These are phyloP conservation scores for Globisporangium cystogenes DNA, from an alignment of 352 stramenopile species.

Conservation along the genomic window DNA sequence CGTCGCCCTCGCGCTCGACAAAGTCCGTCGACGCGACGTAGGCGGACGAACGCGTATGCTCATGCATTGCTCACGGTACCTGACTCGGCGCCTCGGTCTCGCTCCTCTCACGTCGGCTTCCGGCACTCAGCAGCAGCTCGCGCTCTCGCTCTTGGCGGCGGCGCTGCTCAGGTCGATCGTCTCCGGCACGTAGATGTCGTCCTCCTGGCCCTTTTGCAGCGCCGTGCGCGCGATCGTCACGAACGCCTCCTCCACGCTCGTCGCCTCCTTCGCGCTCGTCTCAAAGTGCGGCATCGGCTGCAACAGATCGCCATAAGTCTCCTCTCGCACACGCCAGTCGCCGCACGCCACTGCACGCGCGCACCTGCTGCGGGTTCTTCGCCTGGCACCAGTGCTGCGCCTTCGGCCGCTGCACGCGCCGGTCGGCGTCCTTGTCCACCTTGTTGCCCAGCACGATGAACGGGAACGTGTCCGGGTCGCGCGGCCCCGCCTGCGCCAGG, in stretches of 20 bases:
- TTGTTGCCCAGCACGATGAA: conserved; percentile 99
- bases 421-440: conserved; percentile 92
- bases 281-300: conserved; percentile 95
- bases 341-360: too few species aligned
- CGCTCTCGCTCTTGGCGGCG: conserved; percentile 60
- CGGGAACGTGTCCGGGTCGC: conserved; percentile 92
- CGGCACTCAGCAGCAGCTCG: conserved; percentile 48
- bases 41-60: neutral
- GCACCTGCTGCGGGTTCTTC: conserved; percentile 62
- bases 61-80: conserved; percentile 3
- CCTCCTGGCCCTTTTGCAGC: conserved; percentile 81
- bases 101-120: neutral
- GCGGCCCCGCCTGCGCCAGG: conserved; percentile 87
- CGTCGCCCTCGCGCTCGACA: neutral
- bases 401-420: conserved; percentile 85
- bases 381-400: conserved; percentile 92
- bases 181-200: conserved; percentile 85
- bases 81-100: too few species aligned
- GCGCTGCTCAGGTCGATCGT: conserved; percentile 82
- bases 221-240: conserved; percentile 88
- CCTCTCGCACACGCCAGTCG: too few species aligned
- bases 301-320: too few species aligned
- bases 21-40: neutral
- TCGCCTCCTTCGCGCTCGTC: conserved; percentile 96
- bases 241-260: conserved; percentile 97